Percentiles rank a stretch among this genome's conserved stretches.
These are phyloP conservation scores for Penicillium brevicompactum DNA, from an alignment of 2,329 filamentous ascomycete species.

Conservation along the genomic window DNA sequence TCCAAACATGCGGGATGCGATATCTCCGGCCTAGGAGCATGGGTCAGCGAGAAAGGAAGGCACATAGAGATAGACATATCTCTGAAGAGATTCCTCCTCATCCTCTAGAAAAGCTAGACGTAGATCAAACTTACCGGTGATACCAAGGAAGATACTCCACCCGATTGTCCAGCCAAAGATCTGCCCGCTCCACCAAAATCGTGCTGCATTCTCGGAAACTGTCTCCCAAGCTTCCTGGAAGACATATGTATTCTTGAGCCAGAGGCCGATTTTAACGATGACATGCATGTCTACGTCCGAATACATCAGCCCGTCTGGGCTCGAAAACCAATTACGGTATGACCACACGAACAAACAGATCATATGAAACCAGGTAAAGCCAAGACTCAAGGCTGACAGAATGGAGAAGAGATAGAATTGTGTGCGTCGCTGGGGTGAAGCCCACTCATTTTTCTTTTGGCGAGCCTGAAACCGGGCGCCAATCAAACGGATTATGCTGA, in stretches of 20 bases:
- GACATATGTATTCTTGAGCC: conserved; percentile 58
- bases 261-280: conserved; percentile 44
- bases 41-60: conserved; percentile 5
- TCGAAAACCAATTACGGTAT: conserved; percentile 54
- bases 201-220: conserved; percentile 55
- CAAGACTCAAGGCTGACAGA: conserved; percentile 51
- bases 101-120: background rate
- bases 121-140: conserved; percentile 50
- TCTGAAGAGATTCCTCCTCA: background rate
- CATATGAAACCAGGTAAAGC: conserved; percentile 48
- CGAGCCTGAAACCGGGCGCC: conserved; percentile 11
- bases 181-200: conserved; percentile 66
- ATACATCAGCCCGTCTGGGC: conserved; percentile 25
- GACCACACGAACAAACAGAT: conserved; percentile 49
- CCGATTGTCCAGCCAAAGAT: conserved; percentile 57
- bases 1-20: conserved; percentile 57
- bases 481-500: conserved; percentile 7
- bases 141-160: conserved; percentile 60
- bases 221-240: conserved; percentile 58
- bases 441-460: conserved; percentile 15
- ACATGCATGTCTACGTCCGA: conserved; percentile 29
- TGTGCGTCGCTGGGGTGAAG: background rate
- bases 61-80: background rate
- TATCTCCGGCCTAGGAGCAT: conserved; percentile 49
- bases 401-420: conserved; percentile 34